Percentiles rank a stretch among this genome's conserved stretches.
Conservation (phyloP, 139 green algal genomes). For the Chlamydomonas eustigma region DNA sequence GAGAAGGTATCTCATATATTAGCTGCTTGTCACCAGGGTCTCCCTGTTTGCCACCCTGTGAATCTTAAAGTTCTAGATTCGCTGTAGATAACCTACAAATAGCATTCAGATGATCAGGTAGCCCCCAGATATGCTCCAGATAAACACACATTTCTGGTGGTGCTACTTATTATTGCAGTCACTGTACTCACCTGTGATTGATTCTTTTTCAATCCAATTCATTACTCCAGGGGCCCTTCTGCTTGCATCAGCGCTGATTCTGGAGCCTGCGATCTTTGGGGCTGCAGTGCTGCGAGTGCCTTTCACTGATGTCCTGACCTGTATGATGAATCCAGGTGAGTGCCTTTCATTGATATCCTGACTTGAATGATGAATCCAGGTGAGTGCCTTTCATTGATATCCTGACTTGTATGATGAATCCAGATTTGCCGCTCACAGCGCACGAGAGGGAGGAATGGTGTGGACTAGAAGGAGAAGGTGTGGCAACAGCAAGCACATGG, state of each 20-base stretch:
- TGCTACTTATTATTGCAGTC: too few relatives aligned
- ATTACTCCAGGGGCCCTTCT: slow-evolving; percentile 19
- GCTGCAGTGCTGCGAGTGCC: slow-evolving; percentile 52
- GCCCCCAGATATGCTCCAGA: too few relatives aligned
- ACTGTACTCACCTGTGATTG: too few relatives aligned
- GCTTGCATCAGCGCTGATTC: slow-evolving; percentile 20
- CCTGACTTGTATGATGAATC: background rate
- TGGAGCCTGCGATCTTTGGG: slow-evolving; percentile 28
- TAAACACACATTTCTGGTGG: too few relatives aligned
- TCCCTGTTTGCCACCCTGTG: too few relatives aligned
- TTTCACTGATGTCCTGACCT: slow-evolving; percentile 46
- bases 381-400: slow-evolving; percentile 64
- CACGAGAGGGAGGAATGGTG: slow-evolving; percentile 71
- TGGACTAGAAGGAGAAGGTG: slow-evolving; percentile 23
- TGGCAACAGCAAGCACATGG: background rate
- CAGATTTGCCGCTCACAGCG: slow-evolving; percentile 12
- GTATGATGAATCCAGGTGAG: too few relatives aligned
- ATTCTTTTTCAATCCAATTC: too few relatives aligned
- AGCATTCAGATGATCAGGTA: too few relatives aligned
- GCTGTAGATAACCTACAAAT: too few relatives aligned
- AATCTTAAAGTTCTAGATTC: too few relatives aligned
- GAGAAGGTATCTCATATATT: too few relatives aligned
- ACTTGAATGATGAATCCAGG: background rate
- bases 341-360: slow-evolving; percentile 55
- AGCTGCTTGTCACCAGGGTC: too few relatives aligned